Base-by-base conservation (phyloP, 768 basidiomycete species). In the Nevesoporus exiguus region DNA sequence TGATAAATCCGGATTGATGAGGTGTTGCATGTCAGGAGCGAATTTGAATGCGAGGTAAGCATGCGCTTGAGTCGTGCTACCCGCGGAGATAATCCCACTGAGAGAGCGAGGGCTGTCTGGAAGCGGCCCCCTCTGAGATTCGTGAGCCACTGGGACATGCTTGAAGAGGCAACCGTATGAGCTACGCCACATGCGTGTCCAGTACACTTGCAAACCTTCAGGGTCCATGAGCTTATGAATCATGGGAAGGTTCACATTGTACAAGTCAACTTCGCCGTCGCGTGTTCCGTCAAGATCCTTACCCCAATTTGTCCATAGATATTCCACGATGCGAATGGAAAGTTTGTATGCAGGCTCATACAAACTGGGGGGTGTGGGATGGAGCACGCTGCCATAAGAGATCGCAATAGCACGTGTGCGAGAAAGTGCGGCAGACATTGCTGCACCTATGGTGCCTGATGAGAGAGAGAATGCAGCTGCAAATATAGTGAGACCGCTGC, bases 381-480 rank as follows among this genome's bases (percentile, higher is more conserved):
- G 79, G 42, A 79, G 66, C 48, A 95, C 82, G 15, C 79, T 89
- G 33, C 93, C 93, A 66, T 97, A 96, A 0, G 92, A 95, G 34
- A 98, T 65, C 1, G 95, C 94, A 54, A 97, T 88, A 39, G 91
- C 82, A 36, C 91, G 86, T 27, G 75, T 77, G 53, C 76, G 77
- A 24, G 87, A 85, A 41, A 93, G 77, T 22, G 82, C 82, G 21
- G 87, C 85, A 25, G 89, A 89, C 69, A 98, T 76, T 15, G 95
- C 89, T 3, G 93, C 94, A 36, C 95, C 95, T 57, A 98, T 78
- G 2, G 95, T 98, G 2, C 95, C 95, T 27, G 91, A 94, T 1
- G 93, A 93, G 40, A 98, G 78, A 3, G 88, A 80, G 68, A 94
- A 93, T 1, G 93, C 93, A 34, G 91, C 90, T 85, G 66, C 40